Conservation (phyloP, 1,284 basidiomycete species). For the Sphagnurus paluster region DNA sequence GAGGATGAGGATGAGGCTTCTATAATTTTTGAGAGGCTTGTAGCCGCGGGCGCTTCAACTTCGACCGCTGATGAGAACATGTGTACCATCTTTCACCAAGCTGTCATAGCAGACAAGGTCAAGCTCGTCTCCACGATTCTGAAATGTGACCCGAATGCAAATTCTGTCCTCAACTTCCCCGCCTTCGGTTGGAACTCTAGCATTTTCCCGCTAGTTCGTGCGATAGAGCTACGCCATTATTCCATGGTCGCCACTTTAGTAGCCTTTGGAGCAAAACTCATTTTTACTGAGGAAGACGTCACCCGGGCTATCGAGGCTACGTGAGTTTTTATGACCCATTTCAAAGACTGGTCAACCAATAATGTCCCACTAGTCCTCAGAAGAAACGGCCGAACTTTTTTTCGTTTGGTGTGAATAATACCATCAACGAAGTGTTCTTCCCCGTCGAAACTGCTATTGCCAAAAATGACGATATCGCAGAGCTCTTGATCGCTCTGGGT, state of each 20-base stretch:
- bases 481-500: constrained; percentile 44
- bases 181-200: constrained; percentile 21
- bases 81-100: constrained; percentile 48
- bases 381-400: constrained; percentile 17
- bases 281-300: constrained; percentile 31
- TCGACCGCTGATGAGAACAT: constrained; percentile 46
- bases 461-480: constrained; percentile 39
- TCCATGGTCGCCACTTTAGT: constrained; percentile 40
- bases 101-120: constrained; percentile 39
- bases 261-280: constrained; percentile 41
- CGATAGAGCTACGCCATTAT: constrained; percentile 34
- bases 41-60: constrained; percentile 47
- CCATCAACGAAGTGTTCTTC: constrained; percentile 25
- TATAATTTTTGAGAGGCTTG: constrained; percentile 44
- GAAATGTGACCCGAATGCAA: constrained; percentile 47
- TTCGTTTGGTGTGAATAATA: constrained; percentile 24
- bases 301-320: constrained; percentile 26
- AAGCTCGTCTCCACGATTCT: constrained; percentile 47
- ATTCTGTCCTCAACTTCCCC: constrained; percentile 47
- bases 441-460: constrained; percentile 45
- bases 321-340: constrained; percentile 22
- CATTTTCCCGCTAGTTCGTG: constrained; percentile 37
- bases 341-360: neutral
- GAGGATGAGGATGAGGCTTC: constrained; percentile 43
- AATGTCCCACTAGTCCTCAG: constrained; percentile 13